These are phyloP conservation scores for Candida coquimbonensis DNA, from an alignment of 805 yeast species.

Conservation along the genomic window DNA sequence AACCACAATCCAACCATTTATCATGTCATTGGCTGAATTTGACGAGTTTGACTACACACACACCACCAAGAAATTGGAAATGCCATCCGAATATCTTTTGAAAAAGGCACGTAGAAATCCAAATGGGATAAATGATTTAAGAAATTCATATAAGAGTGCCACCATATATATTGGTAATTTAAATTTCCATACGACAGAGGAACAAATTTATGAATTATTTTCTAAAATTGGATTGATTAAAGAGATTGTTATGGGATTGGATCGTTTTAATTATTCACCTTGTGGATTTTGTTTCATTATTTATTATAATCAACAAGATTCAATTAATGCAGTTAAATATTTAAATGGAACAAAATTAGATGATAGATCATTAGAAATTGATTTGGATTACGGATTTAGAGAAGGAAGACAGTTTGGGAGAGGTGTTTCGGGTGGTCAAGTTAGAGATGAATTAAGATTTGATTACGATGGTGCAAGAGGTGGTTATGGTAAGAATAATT, in stretches of 20 bases:
- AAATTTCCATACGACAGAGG: slow-evolving; percentile 89
- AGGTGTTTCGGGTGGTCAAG: slow-evolving; percentile 91
- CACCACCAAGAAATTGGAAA: slow-evolving; percentile 62
- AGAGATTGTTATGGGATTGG: slow-evolving; percentile 89
- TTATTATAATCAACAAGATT: slow-evolving; percentile 59
- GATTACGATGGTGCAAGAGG: slow-evolving; percentile 44
- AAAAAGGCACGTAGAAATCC: slow-evolving; percentile 48
- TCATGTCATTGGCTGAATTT: slow-evolving; percentile 39
- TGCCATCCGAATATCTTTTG: slow-evolving; percentile 62
- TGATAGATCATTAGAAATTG: slow-evolving; percentile 75
- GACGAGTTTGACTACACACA: slow-evolving; percentile 50
- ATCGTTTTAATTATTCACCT: slow-evolving; percentile 84
- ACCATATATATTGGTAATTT: slow-evolving; percentile 91
- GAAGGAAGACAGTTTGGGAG: slow-evolving; percentile 97
- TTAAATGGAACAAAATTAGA: slow-evolving; percentile 78
- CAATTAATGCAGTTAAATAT: slow-evolving; percentile 77
- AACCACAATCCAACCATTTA: neutral
- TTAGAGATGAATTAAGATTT: slow-evolving; percentile 55
- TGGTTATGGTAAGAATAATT: slow-evolving; percentile 29
- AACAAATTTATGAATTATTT: slow-evolving; percentile 84
- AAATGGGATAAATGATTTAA: slow-evolving; percentile 54
- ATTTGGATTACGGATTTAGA: slow-evolving; percentile 90
- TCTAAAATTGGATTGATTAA: slow-evolving; percentile 67
- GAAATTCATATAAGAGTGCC: slow-evolving; percentile 55
- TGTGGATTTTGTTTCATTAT: slow-evolving; percentile 96